Percentiles rank a stretch among this genome's conserved stretches.
Conservation (phyloP, 2,329 filamentous ascomycete genomes). For the Lanzia echinophila region DNA sequence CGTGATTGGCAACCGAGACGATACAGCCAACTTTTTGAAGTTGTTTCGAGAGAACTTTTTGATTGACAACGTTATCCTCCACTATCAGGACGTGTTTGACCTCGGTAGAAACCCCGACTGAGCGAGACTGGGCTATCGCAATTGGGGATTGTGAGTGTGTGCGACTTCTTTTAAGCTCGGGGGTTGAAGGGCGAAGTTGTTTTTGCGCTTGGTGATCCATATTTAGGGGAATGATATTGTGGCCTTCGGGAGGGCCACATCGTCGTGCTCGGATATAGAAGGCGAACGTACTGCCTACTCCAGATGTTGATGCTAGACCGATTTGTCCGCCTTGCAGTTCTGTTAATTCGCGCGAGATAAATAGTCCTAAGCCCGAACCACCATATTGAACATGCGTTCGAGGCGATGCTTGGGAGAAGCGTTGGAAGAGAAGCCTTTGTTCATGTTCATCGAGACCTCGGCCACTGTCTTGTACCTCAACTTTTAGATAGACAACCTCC, state of each 20-base stretch:
- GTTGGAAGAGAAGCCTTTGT: constrained; percentile 68
- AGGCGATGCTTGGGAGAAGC: constrained; percentile 67
- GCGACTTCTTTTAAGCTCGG: not conserved
- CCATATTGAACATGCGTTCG: constrained; percentile 74
- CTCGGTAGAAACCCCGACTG: too few relatives aligned
- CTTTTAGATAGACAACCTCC: constrained; percentile 62
- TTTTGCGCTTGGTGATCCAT: constrained; percentile 2
- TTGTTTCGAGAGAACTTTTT: constrained; percentile 36
- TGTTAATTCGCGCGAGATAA: constrained; percentile 72
- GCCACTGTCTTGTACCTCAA: constrained; percentile 72
- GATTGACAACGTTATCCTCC: constrained; percentile 54
- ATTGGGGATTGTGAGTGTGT: not conserved
- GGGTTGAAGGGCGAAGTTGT: not conserved
- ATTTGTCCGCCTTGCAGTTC: constrained; percentile 77
- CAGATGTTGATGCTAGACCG: constrained; percentile 61
- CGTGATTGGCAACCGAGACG: constrained; percentile 48
- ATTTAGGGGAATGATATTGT: not conserved
- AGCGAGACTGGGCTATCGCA: too few relatives aligned
- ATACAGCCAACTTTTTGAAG: constrained; percentile 39
- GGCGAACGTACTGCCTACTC: constrained; percentile 66
- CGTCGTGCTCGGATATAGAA: constrained; percentile 53
- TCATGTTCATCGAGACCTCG: constrained; percentile 65
- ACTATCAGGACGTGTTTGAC: constrained; percentile 42
- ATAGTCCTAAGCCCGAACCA: constrained; percentile 70
- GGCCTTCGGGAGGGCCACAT: constrained; percentile 6